These are phyloP conservation scores for Fusarium nanum DNA, from an alignment of 2,329 filamentous ascomycete species.

Conservation along the genomic window DNA sequence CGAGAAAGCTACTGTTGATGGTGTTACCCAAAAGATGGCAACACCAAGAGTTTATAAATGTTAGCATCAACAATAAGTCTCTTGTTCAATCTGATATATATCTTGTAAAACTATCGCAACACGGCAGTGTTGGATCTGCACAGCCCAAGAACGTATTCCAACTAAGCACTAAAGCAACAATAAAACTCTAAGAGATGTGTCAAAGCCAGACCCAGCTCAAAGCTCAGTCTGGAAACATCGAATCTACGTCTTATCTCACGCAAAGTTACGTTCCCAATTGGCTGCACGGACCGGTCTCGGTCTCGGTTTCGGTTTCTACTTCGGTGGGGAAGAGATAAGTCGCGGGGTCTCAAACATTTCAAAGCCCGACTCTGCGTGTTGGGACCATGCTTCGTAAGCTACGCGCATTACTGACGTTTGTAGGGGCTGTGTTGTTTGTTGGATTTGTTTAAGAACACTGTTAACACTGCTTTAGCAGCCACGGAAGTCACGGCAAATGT, in stretches of 20 bases:
- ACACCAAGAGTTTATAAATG: neutral
- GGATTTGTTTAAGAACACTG: too few relatives aligned
- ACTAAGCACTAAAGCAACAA: neutral
- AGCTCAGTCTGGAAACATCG: neutral
- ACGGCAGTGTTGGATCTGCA: neutral
- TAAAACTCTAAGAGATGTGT: neutral
- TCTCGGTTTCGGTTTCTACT: slow-evolving; percentile 6
- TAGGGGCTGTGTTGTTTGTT: too few relatives aligned
- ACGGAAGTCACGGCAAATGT: too few relatives aligned
- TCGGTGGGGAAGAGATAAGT: neutral
- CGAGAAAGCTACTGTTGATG: neutral
- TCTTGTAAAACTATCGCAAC: neutral
- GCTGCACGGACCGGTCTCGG: neutral
- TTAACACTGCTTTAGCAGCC: too few relatives aligned
- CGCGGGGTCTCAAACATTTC: neutral
- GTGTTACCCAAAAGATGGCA: neutral
- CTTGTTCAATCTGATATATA: neutral
- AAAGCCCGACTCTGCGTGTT: neutral
- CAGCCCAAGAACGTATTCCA: slow-evolving; percentile 3
- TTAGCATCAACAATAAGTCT: neutral
- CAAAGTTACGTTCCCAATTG: neutral
- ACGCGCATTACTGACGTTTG: neutral
- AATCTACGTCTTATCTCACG: neutral
- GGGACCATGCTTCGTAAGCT: neutral
- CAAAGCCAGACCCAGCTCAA: neutral